Base-by-base conservation (phyloP, 148 eudicot species). In the Selenicereus undatus region DNA sequence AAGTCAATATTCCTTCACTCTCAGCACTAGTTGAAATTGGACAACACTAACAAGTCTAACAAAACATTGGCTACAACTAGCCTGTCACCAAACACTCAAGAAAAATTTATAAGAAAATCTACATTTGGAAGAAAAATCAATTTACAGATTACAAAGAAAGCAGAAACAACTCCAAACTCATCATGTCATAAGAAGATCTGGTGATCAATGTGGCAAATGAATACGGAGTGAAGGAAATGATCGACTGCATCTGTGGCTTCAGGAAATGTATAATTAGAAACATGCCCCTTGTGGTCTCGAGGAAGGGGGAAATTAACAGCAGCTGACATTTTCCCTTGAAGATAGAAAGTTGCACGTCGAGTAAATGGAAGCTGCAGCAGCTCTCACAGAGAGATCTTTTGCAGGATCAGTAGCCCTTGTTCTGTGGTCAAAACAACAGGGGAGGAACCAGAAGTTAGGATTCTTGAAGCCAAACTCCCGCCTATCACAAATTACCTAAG, bases 331-430 rank as follows among this genome's bases (percentile, higher is more conserved):
- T 84, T 88, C 93, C 82, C 32, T 84, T 1, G 97, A 86, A 78
- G 82, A 84, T 66, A 88, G 73, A 79, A 87, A 88, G 87, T 88
- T 90, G 94, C 93, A 91, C 11, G 97, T 96, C 10, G 98, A 90
- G 83, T 93, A 96, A 4, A 93, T 90, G 71, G 98, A 92, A 85
- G 99, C 98, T 77, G 99, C 99, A 75, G 99, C 98, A 26, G 98
- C 99, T 78, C 86, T 88, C 36, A 91, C 88, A 32, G 94, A 88
- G 70, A 92, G 76, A 71, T 89, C 90, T 81, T 86, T 88, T 56
- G 90, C 93, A 9, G 85, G 73, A 66, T 86, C 87, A 20, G 85
- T 83, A 13, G 73, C 84, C 84, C 78, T 88, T 77, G 82, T 80
- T 79, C 98, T 94, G 93, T 54, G n/a, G 58, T 68, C 83, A 86